Conservation (phyloP, 805 yeast genomes). For the Yarrowia divulgata region DNA sequence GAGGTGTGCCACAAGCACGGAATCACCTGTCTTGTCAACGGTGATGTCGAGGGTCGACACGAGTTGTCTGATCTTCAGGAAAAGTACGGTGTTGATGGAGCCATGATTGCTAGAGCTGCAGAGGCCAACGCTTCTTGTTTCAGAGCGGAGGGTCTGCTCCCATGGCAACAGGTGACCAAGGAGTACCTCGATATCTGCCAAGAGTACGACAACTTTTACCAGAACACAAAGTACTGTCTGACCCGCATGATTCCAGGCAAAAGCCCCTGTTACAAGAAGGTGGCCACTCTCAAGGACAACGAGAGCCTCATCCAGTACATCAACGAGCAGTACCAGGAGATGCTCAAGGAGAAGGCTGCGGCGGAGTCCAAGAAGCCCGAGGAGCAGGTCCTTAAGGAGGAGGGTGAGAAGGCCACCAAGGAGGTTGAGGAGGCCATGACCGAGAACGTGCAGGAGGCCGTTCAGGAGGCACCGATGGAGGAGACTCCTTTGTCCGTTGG, state of each 20-base stretch:
- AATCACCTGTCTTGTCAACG: conserved; percentile 82
- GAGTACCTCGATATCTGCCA: conserved; percentile 65
- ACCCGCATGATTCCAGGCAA: conserved; percentile 82
- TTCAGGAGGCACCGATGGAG: not conserved
- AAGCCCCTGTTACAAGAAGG: conserved; percentile 61
- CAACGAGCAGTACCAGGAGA: conserved; percentile 14
- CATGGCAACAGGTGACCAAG: conserved; percentile 63
- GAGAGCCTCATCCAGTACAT: conserved; percentile 14
- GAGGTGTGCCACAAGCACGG: conserved; percentile 65
- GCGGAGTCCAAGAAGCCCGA: not conserved
- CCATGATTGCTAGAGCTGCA: conserved; percentile 93
- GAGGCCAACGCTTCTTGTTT: conserved; percentile 88
- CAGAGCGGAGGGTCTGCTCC: conserved; percentile 51
- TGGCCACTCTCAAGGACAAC: conserved; percentile 62
- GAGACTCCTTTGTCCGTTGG: not conserved
- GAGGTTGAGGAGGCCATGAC: conserved; percentile 10
- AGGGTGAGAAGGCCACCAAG: conserved; percentile 25
- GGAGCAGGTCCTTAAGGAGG: not conserved
- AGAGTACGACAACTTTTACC: conserved; percentile 64
- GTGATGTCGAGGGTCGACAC: conserved; percentile 64
- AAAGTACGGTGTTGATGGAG: conserved; percentile 70
- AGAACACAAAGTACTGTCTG: conserved; percentile 83
- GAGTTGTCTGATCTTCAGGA: conserved; percentile 64
- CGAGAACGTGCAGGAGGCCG: not conserved
- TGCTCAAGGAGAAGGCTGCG: conserved; percentile 1